These are phyloP conservation scores for Colletotrichum eleusines DNA, from an alignment of 2,329 filamentous ascomycete genomes.

Conservation along the genomic window DNA sequence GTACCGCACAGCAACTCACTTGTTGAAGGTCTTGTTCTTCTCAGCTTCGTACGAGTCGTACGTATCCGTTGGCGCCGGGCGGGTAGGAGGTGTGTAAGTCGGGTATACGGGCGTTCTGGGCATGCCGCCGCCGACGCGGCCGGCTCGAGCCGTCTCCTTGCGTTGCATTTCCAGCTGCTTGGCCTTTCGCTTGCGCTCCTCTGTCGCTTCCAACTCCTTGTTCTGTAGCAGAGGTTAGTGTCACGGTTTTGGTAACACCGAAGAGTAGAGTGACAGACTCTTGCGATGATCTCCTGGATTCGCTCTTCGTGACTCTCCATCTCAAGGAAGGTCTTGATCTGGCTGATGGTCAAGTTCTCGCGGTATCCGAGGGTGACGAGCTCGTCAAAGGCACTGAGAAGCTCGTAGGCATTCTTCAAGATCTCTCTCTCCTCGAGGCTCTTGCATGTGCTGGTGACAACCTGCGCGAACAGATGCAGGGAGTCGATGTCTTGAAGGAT, in stretches of 20 bases:
- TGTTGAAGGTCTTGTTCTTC: slow-evolving; percentile 92
- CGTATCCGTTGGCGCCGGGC: slow-evolving; percentile 80
- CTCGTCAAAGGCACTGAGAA: slow-evolving; percentile 97
- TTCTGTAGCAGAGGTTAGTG: slow-evolving; percentile 69
- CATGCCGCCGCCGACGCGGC: slow-evolving; percentile 67
- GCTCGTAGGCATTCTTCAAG: slow-evolving; percentile 91
- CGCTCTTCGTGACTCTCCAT: slow-evolving; percentile 99
- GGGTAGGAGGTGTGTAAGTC: slow-evolving; percentile 85
- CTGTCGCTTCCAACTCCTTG: slow-evolving; percentile 97
- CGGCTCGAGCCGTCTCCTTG: slow-evolving; percentile 89
- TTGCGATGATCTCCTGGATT: slow-evolving; percentile 97
- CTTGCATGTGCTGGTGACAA: slow-evolving; percentile 96
- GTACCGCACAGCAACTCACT: slow-evolving; percentile 62
- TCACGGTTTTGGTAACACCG: no score
- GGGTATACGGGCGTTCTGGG: slow-evolving; percentile 87
- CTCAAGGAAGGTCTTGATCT: slow-evolving; percentile 99
- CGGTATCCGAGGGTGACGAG: slow-evolving; percentile 95
- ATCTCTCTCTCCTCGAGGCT: slow-evolving; percentile 97
- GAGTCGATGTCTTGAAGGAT: slow-evolving; percentile 99
- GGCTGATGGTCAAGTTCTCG: slow-evolving; percentile 94
- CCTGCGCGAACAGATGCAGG: slow-evolving; percentile 96
- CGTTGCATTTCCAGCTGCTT: slow-evolving; percentile 99
- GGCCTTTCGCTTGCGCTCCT: slow-evolving; percentile 97
- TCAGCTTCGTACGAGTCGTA: slow-evolving; percentile 97
- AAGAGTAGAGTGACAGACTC: slow-evolving; percentile 65